Evolutionary conservation across 2,329 filamentous ascomycete genomes (phyloP).

Genomic region (Myriosclerotinia duriaeana): DNA sequence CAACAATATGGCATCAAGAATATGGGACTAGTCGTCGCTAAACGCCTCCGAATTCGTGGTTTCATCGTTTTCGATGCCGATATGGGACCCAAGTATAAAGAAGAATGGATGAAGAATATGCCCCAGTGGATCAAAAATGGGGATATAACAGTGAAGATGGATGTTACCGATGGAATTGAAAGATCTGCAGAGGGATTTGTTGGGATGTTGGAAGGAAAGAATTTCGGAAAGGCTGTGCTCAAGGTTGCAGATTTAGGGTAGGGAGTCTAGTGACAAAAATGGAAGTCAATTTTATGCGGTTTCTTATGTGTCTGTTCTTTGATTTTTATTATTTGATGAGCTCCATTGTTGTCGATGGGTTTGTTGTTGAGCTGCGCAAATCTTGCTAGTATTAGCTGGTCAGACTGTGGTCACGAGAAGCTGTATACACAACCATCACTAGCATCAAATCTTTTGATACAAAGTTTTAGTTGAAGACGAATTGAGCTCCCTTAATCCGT

Average conservation of each 20-base stretch:
- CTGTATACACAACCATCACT: too few relatives aligned
- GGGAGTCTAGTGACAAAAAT: too few relatives aligned
- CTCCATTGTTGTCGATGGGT: too few relatives aligned
- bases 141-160: constrained; percentile 58
- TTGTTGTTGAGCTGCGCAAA: too few relatives aligned
- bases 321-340: too few relatives aligned
- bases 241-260: constrained; percentile 36
- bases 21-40: constrained; percentile 56
- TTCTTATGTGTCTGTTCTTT: too few relatives aligned
- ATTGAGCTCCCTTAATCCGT: too few relatives aligned
- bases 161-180: constrained; percentile 64
- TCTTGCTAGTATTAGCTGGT: too few relatives aligned
- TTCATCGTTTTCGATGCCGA: constrained; percentile 64
- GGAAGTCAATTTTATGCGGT: too few relatives aligned
- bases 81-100: constrained; percentile 59
- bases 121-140: constrained; percentile 67
- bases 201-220: constrained; percentile 65
- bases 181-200: constrained; percentile 62
- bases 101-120: constrained; percentile 65
- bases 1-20: constrained; percentile 43
- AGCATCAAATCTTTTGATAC: too few relatives aligned
- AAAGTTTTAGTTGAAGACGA: too few relatives aligned
- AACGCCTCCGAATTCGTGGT: constrained; percentile 61
- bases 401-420: too few relatives aligned
- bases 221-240: constrained; percentile 69